phyloP scores from a whole-genome alignment of 148 eudicot species.

The Euryodendron excelsum region DNA sequence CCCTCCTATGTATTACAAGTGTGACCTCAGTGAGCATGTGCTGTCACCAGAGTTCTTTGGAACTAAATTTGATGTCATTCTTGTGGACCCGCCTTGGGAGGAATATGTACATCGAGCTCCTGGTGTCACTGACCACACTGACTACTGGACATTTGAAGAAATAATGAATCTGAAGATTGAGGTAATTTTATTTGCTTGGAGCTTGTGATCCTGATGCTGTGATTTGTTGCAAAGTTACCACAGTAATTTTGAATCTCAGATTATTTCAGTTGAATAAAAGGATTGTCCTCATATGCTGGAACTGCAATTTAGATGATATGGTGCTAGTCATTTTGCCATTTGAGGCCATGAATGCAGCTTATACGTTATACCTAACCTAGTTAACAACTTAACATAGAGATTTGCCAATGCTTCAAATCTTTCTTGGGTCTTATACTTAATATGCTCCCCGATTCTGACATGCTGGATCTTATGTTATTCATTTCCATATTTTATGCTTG shows the following conservation, averaged over 20 bases:
- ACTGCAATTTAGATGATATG: slow-evolving; percentile 3
- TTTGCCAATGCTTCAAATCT: neutral
- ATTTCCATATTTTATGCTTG: neutral
- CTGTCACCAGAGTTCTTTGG: slow-evolving; percentile 84
- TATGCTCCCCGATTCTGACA: neutral
- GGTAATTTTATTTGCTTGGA: slow-evolving; percentile 40
- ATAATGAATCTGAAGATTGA: slow-evolving; percentile 94
- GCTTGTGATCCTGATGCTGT: neutral
- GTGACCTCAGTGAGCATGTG: slow-evolving; percentile 76
- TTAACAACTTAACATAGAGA: no score
- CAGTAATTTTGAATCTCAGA: neutral
- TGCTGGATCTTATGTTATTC: neutral
- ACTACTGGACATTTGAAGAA: slow-evolving; percentile 90
- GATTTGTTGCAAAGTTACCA: neutral
- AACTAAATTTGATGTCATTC: slow-evolving; percentile 97
- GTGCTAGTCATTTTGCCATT: neutral
- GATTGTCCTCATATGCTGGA: neutral
- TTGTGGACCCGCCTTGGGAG: slow-evolving; percentile 97
- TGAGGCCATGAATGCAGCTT: neutral
- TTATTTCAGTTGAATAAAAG: neutral
- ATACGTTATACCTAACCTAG: no score
- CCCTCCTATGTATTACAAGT: slow-evolving; percentile 83
- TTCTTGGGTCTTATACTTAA: no score
- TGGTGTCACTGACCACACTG: slow-evolving; percentile 93
- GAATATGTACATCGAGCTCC: slow-evolving; percentile 98